Percentiles rank a stretch among this genome's conserved stretches.
phyloP scores from a whole-genome alignment of 495 filamentous ascomycete genomes.

The Aspergillus heteromorphus region DNA sequence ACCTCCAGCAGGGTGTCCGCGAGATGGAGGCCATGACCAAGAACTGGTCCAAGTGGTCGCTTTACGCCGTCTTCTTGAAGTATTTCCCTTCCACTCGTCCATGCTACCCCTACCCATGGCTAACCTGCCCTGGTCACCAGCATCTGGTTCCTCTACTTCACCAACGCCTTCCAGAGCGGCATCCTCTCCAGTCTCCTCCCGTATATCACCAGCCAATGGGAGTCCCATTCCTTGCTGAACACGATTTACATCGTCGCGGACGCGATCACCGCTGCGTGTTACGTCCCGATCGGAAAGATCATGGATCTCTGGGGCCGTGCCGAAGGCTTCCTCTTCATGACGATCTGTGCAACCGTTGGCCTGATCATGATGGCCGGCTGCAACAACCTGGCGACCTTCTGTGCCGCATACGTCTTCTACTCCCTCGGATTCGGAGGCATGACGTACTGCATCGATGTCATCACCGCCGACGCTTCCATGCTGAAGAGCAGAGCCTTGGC shows the following conservation, averaged over 20 bases:
- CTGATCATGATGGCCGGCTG: slow-evolving; percentile 49
- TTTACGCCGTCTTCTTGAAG: not conserved
- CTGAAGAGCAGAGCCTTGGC: slow-evolving; percentile 54
- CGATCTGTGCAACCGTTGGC: slow-evolving; percentile 30
- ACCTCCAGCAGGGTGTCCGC: not conserved
- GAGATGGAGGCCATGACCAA: not conserved
- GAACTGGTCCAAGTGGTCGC: not conserved
- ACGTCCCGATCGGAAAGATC: slow-evolving; percentile 59
- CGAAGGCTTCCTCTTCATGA: slow-evolving; percentile 47
- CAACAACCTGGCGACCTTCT: slow-evolving; percentile 43
- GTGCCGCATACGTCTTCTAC: slow-evolving; percentile 49
- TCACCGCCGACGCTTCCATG: slow-evolving; percentile 57
- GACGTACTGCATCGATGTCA: slow-evolving; percentile 47
- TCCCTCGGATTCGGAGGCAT: slow-evolving; percentile 49
- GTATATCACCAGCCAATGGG: slow-evolving; percentile 46
- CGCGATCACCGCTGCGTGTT: slow-evolving; percentile 31
- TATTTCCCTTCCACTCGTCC: not conserved
- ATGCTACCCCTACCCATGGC: not conserved
- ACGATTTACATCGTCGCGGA: slow-evolving; percentile 52
- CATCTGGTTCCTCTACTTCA: slow-evolving; percentile 45
- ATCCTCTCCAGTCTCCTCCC: slow-evolving; percentile 26
- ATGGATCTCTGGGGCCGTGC: slow-evolving; percentile 62
- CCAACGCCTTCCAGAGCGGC: slow-evolving; percentile 37
- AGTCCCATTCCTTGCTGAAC: slow-evolving; percentile 52
- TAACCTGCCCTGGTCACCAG: slow-evolving; percentile 19